These are phyloP conservation scores for Odontarrhena argentea DNA, from an alignment of 345 rosid species.

Conservation along the genomic window DNA sequence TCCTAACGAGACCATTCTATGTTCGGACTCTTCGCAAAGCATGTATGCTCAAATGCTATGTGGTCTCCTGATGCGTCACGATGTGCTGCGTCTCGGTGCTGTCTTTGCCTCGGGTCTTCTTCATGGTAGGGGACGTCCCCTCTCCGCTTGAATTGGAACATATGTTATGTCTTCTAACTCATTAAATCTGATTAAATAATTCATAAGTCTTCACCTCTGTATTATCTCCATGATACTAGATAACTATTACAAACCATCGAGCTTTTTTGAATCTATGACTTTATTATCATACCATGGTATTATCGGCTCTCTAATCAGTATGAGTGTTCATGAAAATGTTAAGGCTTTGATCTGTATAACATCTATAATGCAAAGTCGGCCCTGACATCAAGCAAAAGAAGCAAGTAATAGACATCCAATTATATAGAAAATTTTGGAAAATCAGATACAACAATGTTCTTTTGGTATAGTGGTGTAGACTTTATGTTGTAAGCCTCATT, in stretches of 20 bases:
- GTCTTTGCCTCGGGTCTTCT: constrained; percentile 90
- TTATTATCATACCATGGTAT: constrained; percentile 10
- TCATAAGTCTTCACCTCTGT: background rate
- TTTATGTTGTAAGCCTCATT: no score
- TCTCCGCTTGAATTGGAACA: constrained; percentile 46
- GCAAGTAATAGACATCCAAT: no score
- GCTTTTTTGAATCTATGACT: background rate
- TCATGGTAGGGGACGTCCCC: constrained; percentile 44
- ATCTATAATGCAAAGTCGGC: no score
- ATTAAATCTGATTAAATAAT: constrained; percentile 15
- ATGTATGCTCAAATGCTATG: constrained; percentile 93
- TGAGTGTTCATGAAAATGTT: background rate
- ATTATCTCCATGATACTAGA: background rate
- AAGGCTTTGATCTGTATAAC: no score
- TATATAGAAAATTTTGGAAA: no score
- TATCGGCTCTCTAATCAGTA: background rate
- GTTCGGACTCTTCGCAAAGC: constrained; percentile 82
- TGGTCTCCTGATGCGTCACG: constrained; percentile 66
- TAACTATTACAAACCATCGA: background rate
- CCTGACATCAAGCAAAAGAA: no score
- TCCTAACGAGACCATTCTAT: constrained; percentile 83
- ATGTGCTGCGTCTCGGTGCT: constrained; percentile 87
- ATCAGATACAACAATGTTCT: no score
- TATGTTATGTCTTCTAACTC: constrained; percentile 38
- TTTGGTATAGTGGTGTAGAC: no score